Evolutionary conservation across 2,329 filamentous ascomycete genomes (phyloP).

Genomic region (Emericellopsis cladophorae): DNA sequence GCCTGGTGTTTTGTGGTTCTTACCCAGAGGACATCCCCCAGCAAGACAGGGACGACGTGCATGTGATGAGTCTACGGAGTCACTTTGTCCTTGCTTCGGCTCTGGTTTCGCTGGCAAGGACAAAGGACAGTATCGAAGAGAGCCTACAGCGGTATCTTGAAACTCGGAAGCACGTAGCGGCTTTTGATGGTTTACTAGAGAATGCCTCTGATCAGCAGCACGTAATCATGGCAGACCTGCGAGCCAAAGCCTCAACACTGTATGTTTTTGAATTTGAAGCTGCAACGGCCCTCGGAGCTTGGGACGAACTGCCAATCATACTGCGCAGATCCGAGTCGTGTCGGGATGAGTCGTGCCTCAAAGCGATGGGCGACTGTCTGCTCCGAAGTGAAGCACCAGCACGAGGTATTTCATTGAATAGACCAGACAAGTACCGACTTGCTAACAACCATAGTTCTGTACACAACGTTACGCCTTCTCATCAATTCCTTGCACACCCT

Average conservation of each 20-base stretch:
- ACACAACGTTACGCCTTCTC: constrained; percentile 47
- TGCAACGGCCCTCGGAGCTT: constrained; percentile 51
- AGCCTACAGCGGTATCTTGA: constrained; percentile 49
- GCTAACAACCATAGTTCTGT: constrained; percentile 25
- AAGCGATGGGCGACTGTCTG: constrained; percentile 54
- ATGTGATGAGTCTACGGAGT: constrained; percentile 53
- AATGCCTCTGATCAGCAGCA: constrained; percentile 23
- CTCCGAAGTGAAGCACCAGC: constrained; percentile 39
- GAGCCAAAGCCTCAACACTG: constrained; percentile 50
- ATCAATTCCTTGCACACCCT: constrained; percentile 54
- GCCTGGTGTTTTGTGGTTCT: constrained; percentile 35
- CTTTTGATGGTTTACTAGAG: constrained; percentile 38
- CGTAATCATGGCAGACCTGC: constrained; percentile 36
- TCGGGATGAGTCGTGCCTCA: constrained; percentile 33
- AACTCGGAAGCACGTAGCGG: constrained; percentile 45
- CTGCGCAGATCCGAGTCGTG: constrained; percentile 38
- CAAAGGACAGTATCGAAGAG: constrained; percentile 32
- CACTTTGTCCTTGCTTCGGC: constrained; percentile 51
- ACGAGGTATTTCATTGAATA: constrained; percentile 24
- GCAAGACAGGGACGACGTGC: constrained; percentile 31
- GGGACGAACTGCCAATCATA: constrained; percentile 51
- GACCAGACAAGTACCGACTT: background rate
- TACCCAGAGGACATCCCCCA: constrained; percentile 34
- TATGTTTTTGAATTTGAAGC: constrained; percentile 73
- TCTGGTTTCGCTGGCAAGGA: constrained; percentile 36